phyloP scores from a whole-genome alignment of 805 yeast genomes.

The Starmera amethionina region DNA sequence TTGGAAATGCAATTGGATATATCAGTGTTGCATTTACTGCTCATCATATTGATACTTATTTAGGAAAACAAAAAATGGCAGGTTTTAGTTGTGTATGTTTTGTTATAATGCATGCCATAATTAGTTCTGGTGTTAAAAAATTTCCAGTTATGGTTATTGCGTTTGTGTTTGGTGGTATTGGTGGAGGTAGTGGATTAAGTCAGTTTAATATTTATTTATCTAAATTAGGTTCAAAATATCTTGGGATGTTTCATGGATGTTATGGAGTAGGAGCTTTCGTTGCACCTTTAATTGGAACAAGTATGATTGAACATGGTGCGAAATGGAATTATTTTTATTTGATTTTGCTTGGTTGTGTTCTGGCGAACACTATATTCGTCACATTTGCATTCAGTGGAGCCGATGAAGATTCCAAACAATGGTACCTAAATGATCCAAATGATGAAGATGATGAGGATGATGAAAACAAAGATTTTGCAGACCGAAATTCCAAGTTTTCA shows the following conservation, averaged over 20 bases:
- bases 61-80: slow-evolving; percentile 33
- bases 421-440: slow-evolving; percentile 8
- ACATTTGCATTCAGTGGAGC: slow-evolving; percentile 35
- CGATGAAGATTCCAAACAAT: slow-evolving; percentile 27
- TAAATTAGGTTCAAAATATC: slow-evolving; percentile 35
- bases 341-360: slow-evolving; percentile 36
- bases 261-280: slow-evolving; percentile 60
- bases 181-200: slow-evolving; percentile 38
- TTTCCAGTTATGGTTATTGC: slow-evolving; percentile 40
- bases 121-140: slow-evolving; percentile 33
- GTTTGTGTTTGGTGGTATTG: slow-evolving; percentile 50
- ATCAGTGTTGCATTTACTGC: slow-evolving; percentile 40
- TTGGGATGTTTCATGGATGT: slow-evolving; percentile 48
- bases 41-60: slow-evolving; percentile 28
- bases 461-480: not conserved
- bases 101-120: slow-evolving; percentile 32
- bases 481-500: slow-evolving; percentile 8
- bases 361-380: slow-evolving; percentile 22
- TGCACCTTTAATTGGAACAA: slow-evolving; percentile 50
- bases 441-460: slow-evolving; percentile 4
- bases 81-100: slow-evolving; percentile 28
- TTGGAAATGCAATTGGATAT: slow-evolving; percentile 47
- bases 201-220: slow-evolving; percentile 44
- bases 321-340: slow-evolving; percentile 47
- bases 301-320: slow-evolving; percentile 38